Conservation (phyloP, 805 yeast species). For the Zygotorulaspora danielsina region DNA sequence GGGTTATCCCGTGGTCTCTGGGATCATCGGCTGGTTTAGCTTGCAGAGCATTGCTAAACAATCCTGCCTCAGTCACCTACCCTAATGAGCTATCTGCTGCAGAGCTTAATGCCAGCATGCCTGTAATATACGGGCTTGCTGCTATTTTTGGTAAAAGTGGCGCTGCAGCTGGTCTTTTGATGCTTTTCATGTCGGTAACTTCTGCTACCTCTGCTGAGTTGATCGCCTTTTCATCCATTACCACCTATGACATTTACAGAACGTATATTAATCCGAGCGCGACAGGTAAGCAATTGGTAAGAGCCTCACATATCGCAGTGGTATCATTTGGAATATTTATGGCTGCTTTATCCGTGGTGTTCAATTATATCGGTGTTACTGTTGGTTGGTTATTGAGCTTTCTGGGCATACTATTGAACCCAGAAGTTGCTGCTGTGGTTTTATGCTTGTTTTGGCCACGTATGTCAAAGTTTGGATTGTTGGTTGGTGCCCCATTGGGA, state of each 20-base stretch:
- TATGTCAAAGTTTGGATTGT: constrained; percentile 16
- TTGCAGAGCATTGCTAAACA: constrained; percentile 34
- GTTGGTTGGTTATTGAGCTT: constrained; percentile 41
- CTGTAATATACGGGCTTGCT: constrained; percentile 38
- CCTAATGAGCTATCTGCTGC: constrained; percentile 38
- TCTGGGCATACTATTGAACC: constrained; percentile 39
- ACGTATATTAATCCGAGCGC: constrained; percentile 40
- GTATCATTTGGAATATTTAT: constrained; percentile 40
- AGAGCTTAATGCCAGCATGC: constrained; percentile 41
- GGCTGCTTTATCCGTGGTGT: constrained; percentile 38
- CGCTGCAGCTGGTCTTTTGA: constrained; percentile 40
- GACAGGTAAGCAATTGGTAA: constrained; percentile 37
- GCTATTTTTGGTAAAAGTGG: constrained; percentile 48
- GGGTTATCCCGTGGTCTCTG: constrained; percentile 37
- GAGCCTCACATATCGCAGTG: constrained; percentile 35
- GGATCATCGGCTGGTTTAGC: constrained; percentile 38
- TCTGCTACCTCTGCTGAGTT: constrained; percentile 43
- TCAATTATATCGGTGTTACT: constrained; percentile 42
- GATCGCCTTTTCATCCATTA: constrained; percentile 40
- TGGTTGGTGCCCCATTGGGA: constrained; percentile 40
- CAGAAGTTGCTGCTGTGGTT: constrained; percentile 36
- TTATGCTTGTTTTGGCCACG: constrained; percentile 32
- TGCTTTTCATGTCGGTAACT: constrained; percentile 43
- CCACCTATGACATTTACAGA: constrained; percentile 41
- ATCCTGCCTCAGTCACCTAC: constrained; percentile 39